Evolutionary conservation across 106 monocot genomes (phyloP).

Genomic region (Dioscorea zingiberensis): DNA sequence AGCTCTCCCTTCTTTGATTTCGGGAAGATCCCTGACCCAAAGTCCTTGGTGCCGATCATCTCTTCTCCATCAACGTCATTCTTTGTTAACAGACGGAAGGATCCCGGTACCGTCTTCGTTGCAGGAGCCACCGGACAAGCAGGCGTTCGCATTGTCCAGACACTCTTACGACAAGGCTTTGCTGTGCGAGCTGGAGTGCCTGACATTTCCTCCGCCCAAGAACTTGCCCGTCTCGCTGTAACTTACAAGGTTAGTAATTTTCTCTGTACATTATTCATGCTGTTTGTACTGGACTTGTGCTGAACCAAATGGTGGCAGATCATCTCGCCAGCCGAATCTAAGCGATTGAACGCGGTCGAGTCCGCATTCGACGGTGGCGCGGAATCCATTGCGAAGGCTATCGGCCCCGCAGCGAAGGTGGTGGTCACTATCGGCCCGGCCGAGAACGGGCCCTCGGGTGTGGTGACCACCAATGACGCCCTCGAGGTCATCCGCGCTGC

Average conservation of each 20-base stretch:
- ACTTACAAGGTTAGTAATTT: constrained; percentile 58
- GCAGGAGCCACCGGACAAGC: constrained; percentile 81
- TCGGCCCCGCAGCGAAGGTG: constrained; percentile 70
- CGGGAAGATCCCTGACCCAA: constrained; percentile 26
- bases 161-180: constrained; percentile 67
- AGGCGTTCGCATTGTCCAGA: constrained; percentile 61
- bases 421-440: constrained; percentile 57
- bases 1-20: constrained; percentile 31
- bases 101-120: constrained; percentile 80
- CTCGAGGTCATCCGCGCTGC: constrained; percentile 67
- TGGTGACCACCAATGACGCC: constrained; percentile 72
- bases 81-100: constrained; percentile 59
- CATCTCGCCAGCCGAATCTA: constrained; percentile 64
- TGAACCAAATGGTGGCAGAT: constrained; percentile 15
- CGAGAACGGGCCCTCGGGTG: constrained; percentile 53
- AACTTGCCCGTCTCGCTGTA: constrained; percentile 75
- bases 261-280: background rate
- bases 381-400: constrained; percentile 66
- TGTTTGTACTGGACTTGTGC: background rate
- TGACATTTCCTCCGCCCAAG: constrained; percentile 75
- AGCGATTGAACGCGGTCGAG: constrained; percentile 76
- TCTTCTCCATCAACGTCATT: constrained; percentile 33
- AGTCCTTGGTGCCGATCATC: constrained; percentile 53
- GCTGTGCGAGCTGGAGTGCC: constrained; percentile 86
- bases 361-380: constrained; percentile 35